Evolutionary conservation across 352 stramenopile genomes (phyloP).

Genomic region (Phytophthora pluvialis): DNA sequence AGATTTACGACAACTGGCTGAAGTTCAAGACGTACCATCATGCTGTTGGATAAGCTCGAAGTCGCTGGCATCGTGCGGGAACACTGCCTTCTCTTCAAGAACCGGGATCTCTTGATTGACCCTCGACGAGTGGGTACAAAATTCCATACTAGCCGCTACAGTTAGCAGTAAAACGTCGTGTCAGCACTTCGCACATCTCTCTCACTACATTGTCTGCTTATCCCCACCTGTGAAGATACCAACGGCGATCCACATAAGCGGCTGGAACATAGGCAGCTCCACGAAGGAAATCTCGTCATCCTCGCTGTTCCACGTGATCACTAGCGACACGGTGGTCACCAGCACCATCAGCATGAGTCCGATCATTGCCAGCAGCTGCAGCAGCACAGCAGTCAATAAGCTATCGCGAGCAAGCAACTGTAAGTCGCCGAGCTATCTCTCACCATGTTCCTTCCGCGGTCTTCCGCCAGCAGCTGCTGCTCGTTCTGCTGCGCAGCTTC

Average conservation of each 20-base stretch:
- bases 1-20: neutral
- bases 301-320: conserved; percentile 66
- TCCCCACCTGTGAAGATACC: conserved; percentile 73
- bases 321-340: conserved; percentile 61
- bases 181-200: conserved; percentile 2
- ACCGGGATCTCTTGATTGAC: conserved; percentile 40
- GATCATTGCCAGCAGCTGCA: conserved; percentile 73
- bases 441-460: conserved; percentile 62
- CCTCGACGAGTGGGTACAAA: conserved; percentile 39
- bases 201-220: neutral
- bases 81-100: conserved; percentile 63
- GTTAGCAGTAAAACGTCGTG: conserved; percentile 9
- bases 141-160: conserved; percentile 57
- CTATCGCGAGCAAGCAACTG: neutral
- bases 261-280: conserved; percentile 79
- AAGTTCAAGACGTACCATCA: conserved; percentile 28
- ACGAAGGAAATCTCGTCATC: conserved; percentile 38
- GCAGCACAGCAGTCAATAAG: neutral
- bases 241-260: conserved; percentile 81
- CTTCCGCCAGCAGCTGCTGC: conserved; percentile 51
- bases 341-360: conserved; percentile 73
- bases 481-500: conserved; percentile 36
- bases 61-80: conserved; percentile 57
- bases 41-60: conserved; percentile 65
- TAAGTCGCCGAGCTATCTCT: neutral